Percentiles rank a stretch among this genome's conserved stretches.
These are phyloP conservation scores for Vitis cinerea DNA, from an alignment of 164 flowering plant species.

Conservation along the genomic window DNA sequence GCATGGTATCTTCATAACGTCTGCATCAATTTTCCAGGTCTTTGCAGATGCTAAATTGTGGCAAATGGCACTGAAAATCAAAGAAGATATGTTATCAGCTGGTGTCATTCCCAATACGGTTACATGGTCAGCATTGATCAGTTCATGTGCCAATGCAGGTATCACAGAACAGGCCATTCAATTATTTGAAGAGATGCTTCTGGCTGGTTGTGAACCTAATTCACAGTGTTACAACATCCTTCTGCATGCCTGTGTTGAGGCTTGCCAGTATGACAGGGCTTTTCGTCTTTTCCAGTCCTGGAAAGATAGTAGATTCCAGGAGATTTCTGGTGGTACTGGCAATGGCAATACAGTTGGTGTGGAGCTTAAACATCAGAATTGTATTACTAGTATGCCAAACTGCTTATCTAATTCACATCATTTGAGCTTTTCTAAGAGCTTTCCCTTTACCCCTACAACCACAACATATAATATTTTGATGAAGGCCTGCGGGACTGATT, in stretches of 20 bases:
- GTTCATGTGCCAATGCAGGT: slow-evolving; percentile 90
- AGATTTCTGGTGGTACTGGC: slow-evolving; percentile 10
- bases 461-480: slow-evolving; percentile 83
- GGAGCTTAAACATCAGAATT: slow-evolving; percentile 14
- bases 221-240: slow-evolving; percentile 78
- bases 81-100: slow-evolving; percentile 78
- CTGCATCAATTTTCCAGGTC: slow-evolving; percentile 40
- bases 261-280: slow-evolving; percentile 83
- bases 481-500: slow-evolving; percentile 92
- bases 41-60: slow-evolving; percentile 91
- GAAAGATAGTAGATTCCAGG: slow-evolving; percentile 41
- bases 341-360: slow-evolving; percentile 3
- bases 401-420: slow-evolving; percentile 19
- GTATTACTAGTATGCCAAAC: slow-evolving; percentile 13
- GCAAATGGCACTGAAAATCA: slow-evolving; percentile 78
- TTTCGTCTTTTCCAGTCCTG: slow-evolving; percentile 77
- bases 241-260: slow-evolving; percentile 86
- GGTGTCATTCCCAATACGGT: slow-evolving; percentile 78
- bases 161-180: slow-evolving; percentile 71
- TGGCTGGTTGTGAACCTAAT: slow-evolving; percentile 76
- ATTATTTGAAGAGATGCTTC: slow-evolving; percentile 79
- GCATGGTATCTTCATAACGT: too few relatives aligned
- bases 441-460: slow-evolving; percentile 64
- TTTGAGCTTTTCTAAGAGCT: slow-evolving; percentile 29
- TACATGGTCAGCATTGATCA: slow-evolving; percentile 88